phyloP scores from a whole-genome alignment of 2,329 filamentous ascomycete genomes.

The Fusarium virguliforme region DNA sequence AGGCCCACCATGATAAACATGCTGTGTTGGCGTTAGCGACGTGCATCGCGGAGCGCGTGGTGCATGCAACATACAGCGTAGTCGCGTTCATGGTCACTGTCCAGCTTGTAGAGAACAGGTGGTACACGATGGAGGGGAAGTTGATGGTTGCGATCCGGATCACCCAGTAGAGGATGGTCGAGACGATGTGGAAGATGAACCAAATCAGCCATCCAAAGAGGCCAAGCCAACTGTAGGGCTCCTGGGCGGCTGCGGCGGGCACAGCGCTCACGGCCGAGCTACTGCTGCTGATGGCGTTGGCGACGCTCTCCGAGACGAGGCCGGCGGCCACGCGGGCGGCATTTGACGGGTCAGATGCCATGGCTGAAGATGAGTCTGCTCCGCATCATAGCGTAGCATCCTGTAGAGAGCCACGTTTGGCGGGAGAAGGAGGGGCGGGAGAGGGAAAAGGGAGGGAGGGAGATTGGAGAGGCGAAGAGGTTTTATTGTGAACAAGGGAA shows the following conservation, averaged over 20 bases:
- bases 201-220: constrained; percentile 71
- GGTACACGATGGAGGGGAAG: constrained; percentile 90
- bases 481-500: constrained; percentile 46
- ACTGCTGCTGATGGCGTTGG: constrained; percentile 54
- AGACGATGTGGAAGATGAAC: constrained; percentile 69
- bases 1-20: constrained; percentile 84
- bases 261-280: constrained; percentile 58
- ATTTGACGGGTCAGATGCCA: constrained; percentile 61
- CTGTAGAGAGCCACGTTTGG: constrained; percentile 51
- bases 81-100: constrained; percentile 99
- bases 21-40: constrained; percentile 62
- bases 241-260: constrained; percentile 54
- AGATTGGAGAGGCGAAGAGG: constrained; percentile 37
- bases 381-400: constrained; percentile 56
- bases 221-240: constrained; percentile 71
- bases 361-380: constrained; percentile 55
- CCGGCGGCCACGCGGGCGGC: constrained; percentile 55
- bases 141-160: constrained; percentile 91
- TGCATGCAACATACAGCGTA: constrained; percentile 77
- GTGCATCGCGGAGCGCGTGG: constrained; percentile 11
- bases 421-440: constrained; percentile 39
- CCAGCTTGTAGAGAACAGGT: constrained; percentile 90
- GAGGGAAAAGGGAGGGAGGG: constrained; percentile 21
- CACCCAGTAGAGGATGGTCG: constrained; percentile 80
- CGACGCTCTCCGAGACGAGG: constrained; percentile 55